Conservation (phyloP, 164 flowering plant genomes). For the Macadamia integrifolia region DNA sequence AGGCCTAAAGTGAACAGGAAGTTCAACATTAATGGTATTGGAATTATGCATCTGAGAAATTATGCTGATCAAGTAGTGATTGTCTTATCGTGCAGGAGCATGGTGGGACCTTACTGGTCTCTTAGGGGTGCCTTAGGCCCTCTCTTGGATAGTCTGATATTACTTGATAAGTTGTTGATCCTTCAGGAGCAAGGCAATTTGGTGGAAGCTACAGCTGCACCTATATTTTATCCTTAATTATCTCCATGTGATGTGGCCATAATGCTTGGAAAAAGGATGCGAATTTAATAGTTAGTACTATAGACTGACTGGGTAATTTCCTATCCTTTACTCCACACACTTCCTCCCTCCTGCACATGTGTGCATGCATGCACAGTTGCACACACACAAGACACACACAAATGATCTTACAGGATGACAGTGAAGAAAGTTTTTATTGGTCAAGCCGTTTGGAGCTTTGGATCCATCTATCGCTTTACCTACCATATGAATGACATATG, state of each 20-base stretch:
- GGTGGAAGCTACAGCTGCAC: constrained; percentile 48
- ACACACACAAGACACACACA: too few relatives aligned
- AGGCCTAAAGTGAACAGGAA: neutral
- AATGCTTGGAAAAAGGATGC: constrained; percentile 42
- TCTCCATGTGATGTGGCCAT: constrained; percentile 88
- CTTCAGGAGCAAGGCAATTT: constrained; percentile 66
- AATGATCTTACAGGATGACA: neutral
- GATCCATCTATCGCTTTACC: too few relatives aligned
- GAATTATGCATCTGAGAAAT: neutral
- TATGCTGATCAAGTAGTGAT: neutral
- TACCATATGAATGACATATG: too few relatives aligned
- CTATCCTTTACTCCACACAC: neutral
- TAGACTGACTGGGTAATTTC: neutral
- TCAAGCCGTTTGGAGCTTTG: neutral
- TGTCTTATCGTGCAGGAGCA: constrained; percentile 45
- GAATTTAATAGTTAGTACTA: neutral
- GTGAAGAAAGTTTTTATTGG: neutral
- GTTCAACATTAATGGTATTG: neutral
- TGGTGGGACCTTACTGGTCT: constrained; percentile 81
- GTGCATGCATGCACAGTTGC: too few relatives aligned
- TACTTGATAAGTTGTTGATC: constrained; percentile 81
- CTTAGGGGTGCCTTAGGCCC: constrained; percentile 81
- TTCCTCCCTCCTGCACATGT: neutral
- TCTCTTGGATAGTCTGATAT: constrained; percentile 66
- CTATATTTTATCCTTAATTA: constrained; percentile 71